Evolutionary conservation across 2,329 filamentous ascomycete species (phyloP), one percentile per base, ranked within the genome.

Genomic region (Diplodia sapinea): DNA sequence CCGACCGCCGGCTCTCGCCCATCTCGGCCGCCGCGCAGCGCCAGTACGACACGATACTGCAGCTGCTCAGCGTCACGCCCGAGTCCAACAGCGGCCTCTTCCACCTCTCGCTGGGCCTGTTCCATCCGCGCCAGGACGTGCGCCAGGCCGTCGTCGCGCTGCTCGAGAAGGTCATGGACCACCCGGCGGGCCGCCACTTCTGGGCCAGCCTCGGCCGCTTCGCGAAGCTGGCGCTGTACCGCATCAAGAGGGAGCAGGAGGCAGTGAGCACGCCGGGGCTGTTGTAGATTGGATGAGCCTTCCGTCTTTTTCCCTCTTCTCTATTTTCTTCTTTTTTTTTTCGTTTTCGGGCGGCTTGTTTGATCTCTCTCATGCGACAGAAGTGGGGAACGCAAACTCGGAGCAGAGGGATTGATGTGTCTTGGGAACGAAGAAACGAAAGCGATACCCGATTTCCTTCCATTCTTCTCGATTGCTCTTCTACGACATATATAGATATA

Each of bases 171-270:
- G 89, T 99, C 66, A 87, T 89, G 71, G 89, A 90, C 68, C 94
- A 99, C 79, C 91, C 96, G 75, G 95, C 93, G 11, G 95, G 95
- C 1, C 87, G 93, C 74, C 93, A 98, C 79, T 98, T 95, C 85
- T 99, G 94, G 92, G 88, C 86, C 71, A 88, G 88, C 36, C 82
- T 99, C 59, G 95, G 93, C 68, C 85, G 92, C 54, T 99, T 97
- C 76, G 90, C 94, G 72, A 96, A 94, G 80, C 80, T 96, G 70
- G 94, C 91, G 3, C 97, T 91, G 74, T 89, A 91, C 71, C 86
- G 94, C 59, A 88, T 96, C 59, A 89, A 90, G 77, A 86, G 89
- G 69, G 93, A 89, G 68, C 47, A 63, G 47, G 31, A 31, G 12
- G 47, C 52, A 2, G 20, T 47, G 43, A 33, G 26, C 3, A 52